Percentiles rank a stretch among this genome's conserved stretches.
phyloP scores from a whole-genome alignment of 306 rosid species.

The Nissolia schottii region DNA sequence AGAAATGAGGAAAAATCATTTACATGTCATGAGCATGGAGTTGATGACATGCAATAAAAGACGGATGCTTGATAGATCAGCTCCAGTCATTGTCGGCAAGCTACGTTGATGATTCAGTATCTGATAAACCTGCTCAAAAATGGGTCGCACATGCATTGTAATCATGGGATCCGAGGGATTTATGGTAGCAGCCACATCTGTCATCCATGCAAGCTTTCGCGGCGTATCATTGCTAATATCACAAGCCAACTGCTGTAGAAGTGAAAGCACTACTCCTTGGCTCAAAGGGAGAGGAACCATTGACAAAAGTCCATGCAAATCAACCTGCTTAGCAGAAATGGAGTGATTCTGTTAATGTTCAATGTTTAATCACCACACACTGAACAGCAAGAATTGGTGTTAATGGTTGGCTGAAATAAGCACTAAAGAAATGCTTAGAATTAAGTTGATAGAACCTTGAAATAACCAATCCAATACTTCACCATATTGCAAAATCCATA shows the following conservation, averaged over 20 bases:
- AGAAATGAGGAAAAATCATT: constrained; percentile 38
- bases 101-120: constrained; percentile 87
- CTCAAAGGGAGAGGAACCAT: constrained; percentile 79
- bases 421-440: background rate
- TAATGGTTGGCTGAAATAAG: background rate
- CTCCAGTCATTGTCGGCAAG: constrained; percentile 45
- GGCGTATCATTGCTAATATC: constrained; percentile 64
- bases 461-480: background rate
- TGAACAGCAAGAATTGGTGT: background rate
- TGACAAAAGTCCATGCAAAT: constrained; percentile 59
- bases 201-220: constrained; percentile 79
- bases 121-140: constrained; percentile 92
- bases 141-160: constrained; percentile 65
- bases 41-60: constrained; percentile 89
- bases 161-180: constrained; percentile 65
- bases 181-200: constrained; percentile 70
- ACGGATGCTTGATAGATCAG: constrained; percentile 58
- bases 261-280: constrained; percentile 95
- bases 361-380: background rate
- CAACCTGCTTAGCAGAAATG: constrained; percentile 56
- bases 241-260: constrained; percentile 90
- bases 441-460: background rate
- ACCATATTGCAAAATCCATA: background rate
- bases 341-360: background rate
- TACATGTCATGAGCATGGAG: constrained; percentile 86